phyloP scores from a whole-genome alignment of 371 early-diverging fungal genomes.

The Cokeromyces recurvatus region DNA sequence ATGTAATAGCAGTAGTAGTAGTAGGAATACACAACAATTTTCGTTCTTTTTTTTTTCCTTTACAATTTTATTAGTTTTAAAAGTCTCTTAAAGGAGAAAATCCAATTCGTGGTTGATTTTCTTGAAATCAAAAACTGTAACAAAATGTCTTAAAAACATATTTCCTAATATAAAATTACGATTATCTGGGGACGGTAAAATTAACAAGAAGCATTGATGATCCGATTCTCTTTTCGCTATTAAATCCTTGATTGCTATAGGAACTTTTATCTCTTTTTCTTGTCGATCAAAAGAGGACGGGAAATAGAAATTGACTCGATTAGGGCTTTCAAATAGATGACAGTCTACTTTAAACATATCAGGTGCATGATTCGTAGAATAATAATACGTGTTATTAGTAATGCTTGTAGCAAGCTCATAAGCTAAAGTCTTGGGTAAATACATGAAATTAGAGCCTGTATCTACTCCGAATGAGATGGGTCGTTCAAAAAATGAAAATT shows the following conservation, averaged over 20 bases:
- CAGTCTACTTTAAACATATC: slow-evolving; percentile 24
- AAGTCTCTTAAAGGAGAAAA: slow-evolving; percentile 39
- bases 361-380: background rate
- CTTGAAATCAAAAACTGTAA: slow-evolving; percentile 43
- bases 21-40: too few relatives aligned
- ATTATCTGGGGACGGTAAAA: slow-evolving; percentile 19
- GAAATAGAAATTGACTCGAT: slow-evolving; percentile 19
- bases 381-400: background rate
- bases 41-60: too few relatives aligned
- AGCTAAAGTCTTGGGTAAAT: slow-evolving; percentile 27
- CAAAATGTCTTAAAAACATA: slow-evolving; percentile 32
- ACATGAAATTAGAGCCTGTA: slow-evolving; percentile 44
- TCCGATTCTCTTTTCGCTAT: slow-evolving; percentile 14
- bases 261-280: background rate
- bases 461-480: slow-evolving; percentile 26
- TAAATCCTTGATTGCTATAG: slow-evolving; percentile 12
- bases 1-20: too few relatives aligned
- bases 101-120: slow-evolving; percentile 27
- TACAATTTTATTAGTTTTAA: too few relatives aligned
- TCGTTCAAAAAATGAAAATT: too few relatives aligned
- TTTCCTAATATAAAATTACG: slow-evolving; percentile 35
- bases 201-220: slow-evolving; percentile 24
- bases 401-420: slow-evolving; percentile 20
- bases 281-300: slow-evolving; percentile 3
- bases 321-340: slow-evolving; percentile 1